phyloP scores from a whole-genome alignment of 352 stramenopile genomes.

The Globisporangium parvum region DNA sequence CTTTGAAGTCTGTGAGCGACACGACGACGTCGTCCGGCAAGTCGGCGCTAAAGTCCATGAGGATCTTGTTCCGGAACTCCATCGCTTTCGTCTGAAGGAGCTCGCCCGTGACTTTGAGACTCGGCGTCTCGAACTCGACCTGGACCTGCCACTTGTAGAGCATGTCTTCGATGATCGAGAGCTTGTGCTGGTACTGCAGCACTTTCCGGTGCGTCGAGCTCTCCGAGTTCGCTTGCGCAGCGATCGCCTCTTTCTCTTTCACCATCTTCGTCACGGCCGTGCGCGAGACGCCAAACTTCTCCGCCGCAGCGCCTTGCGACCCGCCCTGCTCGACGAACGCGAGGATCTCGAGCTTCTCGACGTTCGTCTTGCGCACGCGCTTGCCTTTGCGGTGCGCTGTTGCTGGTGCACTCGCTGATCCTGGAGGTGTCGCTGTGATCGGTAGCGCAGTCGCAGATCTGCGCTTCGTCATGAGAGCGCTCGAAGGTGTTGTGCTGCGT shows the following conservation, averaged over 20 bases:
- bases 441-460: no score
- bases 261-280: conserved; percentile 85
- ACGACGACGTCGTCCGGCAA: conserved; percentile 67
- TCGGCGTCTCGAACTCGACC: conserved; percentile 58
- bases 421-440: not conserved
- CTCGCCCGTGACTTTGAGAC: conserved; percentile 68
- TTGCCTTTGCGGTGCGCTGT: conserved; percentile 27
- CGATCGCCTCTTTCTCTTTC: conserved; percentile 74
- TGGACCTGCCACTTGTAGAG: conserved; percentile 84
- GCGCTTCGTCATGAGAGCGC: no score
- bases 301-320: conserved; percentile 64
- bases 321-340: conserved; percentile 73
- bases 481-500: no score
- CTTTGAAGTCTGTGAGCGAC: conserved; percentile 81
- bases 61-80: conserved; percentile 78
- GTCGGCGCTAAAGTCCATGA: conserved; percentile 59
- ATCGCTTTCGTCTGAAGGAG: conserved; percentile 73
- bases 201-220: conserved; percentile 74
- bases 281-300: conserved; percentile 78
- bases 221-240: conserved; percentile 57
- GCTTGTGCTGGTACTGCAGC: conserved; percentile 77
- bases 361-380: conserved; percentile 74
- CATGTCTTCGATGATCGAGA: conserved; percentile 84
- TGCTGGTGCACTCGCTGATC: no score
- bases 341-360: conserved; percentile 82